Base-by-base conservation (phyloP, 441 rosid species). In the Gossypium aridum region DNA sequence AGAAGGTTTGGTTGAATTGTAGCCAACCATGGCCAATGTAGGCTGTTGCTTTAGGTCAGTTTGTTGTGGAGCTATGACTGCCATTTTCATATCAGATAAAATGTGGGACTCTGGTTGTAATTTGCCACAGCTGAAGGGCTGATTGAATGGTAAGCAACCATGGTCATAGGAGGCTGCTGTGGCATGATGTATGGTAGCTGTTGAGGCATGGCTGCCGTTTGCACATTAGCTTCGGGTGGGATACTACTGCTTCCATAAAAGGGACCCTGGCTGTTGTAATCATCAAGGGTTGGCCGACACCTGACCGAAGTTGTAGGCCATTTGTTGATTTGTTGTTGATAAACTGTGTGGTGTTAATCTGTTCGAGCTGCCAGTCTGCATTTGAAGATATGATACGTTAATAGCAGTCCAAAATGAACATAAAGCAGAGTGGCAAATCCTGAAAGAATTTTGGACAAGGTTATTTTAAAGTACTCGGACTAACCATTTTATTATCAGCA, bases 321-420 rank as follows among this genome's bases (percentile, higher is more conserved):
- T 28, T 1, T 72, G 37, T 43, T 64, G 74, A 31, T 71, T 71
- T 19, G 39, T 65, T 64, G 68, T 55, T 45, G 74, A 78, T 28
- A 79, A 43, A 67, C 77, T 71, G 69, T 79, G 74, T 7, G 74
- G 60, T 12, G 76, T 81, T 56, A 70, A 55, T 43, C 43, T 74
- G 22, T 81, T 82, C 7, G 77, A 22, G 19, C 68, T 76, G 2
- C 82, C 81, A 34, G 70, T 78, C 86, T 84, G 75, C 59, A 62
- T 64, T 67, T 53, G 20, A 23, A 34, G 62, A 69, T 67, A 57
- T 14, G 43, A 34, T 34, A 37, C 26, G 39, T 60, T 28, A 26
- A 13, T 61, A 8, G 3, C 37, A 25, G 47, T 20, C 61, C 57
- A 67, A 51, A 39, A 68, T 70, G 8, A 70, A 53, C 4, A 25